A percentile compares a stretch with the other conserved stretches of the same genome.
Conservation (phyloP, 108 stramenopile species). For the Pseudonitzschia delicatissima region DNA sequence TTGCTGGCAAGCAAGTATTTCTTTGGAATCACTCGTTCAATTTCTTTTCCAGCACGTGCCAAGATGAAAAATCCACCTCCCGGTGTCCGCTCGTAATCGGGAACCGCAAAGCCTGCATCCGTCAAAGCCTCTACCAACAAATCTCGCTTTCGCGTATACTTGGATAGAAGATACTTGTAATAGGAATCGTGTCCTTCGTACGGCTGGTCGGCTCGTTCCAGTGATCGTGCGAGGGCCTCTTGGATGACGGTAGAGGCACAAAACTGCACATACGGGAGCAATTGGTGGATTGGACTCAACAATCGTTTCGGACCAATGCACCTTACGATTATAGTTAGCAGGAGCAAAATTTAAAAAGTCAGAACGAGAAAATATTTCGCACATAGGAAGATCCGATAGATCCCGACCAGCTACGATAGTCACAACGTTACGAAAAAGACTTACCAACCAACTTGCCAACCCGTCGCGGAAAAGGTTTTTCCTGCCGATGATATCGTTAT, state of each 20-base stretch:
- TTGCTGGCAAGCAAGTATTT: conserved; percentile 50
- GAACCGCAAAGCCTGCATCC: conserved; percentile 74
- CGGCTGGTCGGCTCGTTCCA: conserved; percentile 81
- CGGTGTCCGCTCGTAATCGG: conserved; percentile 67
- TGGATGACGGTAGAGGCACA: conserved; percentile 93
- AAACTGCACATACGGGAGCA: conserved; percentile 94
- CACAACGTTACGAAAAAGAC: neutral
- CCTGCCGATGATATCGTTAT: conserved; percentile 97
- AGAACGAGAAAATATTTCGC: too few species aligned
- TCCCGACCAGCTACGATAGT: neutral
- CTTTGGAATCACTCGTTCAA: conserved; percentile 46
- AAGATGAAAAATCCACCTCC: conserved; percentile 97
- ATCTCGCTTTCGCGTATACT: conserved; percentile 86
- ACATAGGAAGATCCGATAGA: neutral
- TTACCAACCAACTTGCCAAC: conserved; percentile 98
- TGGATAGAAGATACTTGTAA: conserved; percentile 70
- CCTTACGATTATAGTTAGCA: too few species aligned
- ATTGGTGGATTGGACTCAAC: conserved; percentile 67
- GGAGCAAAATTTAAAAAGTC: too few species aligned
- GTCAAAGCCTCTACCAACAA: conserved; percentile 60
- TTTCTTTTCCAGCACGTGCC: conserved; percentile 73
- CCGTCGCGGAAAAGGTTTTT: conserved; percentile 98
- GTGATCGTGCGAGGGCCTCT: conserved; percentile 81
- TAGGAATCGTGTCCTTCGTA: conserved; percentile 77
- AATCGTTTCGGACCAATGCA: conserved; percentile 85